A percentile compares a stretch with the other conserved stretches of the same genome.
phyloP scores from a whole-genome alignment of 352 stramenopile species.

The Blastocystis sp. region DNA sequence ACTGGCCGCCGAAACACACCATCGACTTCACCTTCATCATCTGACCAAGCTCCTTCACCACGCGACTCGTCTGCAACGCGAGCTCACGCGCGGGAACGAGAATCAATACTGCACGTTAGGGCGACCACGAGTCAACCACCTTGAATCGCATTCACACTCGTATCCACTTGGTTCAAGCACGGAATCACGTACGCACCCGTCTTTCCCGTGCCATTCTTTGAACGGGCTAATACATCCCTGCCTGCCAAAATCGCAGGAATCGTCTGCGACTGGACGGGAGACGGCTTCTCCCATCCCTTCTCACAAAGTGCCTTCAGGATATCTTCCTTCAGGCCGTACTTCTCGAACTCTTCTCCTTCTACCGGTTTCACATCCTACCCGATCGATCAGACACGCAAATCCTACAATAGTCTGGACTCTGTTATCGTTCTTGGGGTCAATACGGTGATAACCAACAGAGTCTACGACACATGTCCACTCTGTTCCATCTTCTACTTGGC shows the following conservation, averaged over 20 bases:
- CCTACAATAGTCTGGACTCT: slow-evolving; percentile 73
- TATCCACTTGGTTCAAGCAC: slow-evolving; percentile 94
- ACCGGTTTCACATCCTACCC: slow-evolving; percentile 87
- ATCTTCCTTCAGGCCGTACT: slow-evolving; percentile 99
- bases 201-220: slow-evolving; percentile 98
- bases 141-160: slow-evolving; percentile 84
- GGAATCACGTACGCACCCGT: slow-evolving; percentile 98
- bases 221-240: slow-evolving; percentile 87
- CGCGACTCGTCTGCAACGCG: slow-evolving; percentile 87
- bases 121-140: neutral
- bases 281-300: slow-evolving; percentile 95
- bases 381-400: neutral
- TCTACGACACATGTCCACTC: no score
- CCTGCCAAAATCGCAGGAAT: slow-evolving; percentile 95
- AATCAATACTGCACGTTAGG: slow-evolving; percentile 76
- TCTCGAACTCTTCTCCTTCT: slow-evolving; percentile 97
- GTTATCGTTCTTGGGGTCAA: slow-evolving; percentile 73
- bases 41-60: slow-evolving; percentile 96
- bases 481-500: no score
- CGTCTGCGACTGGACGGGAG: slow-evolving; percentile 93
- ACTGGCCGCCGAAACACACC: slow-evolving; percentile 93
- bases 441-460: no score
- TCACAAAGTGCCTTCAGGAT: slow-evolving; percentile 98
- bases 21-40: slow-evolving; percentile 87
- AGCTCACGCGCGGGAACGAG: slow-evolving; percentile 94